These are phyloP conservation scores for Pilasporangium apinafurcum DNA, from an alignment of 352 stramenopile genomes.

Conservation along the genomic window DNA sequence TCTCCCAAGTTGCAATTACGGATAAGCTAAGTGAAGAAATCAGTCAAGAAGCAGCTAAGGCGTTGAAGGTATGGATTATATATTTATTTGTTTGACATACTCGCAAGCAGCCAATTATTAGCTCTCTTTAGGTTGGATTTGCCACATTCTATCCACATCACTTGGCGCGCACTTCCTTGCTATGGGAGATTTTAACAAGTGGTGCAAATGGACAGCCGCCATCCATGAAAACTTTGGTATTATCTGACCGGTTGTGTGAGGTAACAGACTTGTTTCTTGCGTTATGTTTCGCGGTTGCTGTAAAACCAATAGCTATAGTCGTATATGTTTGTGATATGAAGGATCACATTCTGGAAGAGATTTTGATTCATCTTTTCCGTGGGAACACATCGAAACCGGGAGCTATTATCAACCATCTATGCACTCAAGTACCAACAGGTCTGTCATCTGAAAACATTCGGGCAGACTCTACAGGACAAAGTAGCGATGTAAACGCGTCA, in stretches of 20 bases:
- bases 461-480: background rate
- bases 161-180: constrained; percentile 3
- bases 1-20: too few species aligned
- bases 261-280: background rate
- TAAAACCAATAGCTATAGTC: background rate
- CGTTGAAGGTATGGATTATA: constrained; percentile 26
- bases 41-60: constrained; percentile 26
- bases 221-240: constrained; percentile 11
- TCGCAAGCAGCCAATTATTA: background rate
- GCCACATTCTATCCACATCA: constrained; percentile 29
- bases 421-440: background rate
- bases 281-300: background rate
- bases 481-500: background rate
- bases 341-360: constrained; percentile 15
- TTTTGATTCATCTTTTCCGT: constrained; percentile 11
- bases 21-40: too few species aligned
- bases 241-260: constrained; percentile 19
- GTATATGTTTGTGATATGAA: background rate
- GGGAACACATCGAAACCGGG: too few species aligned
- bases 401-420: too few species aligned
- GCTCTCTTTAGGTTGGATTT: constrained; percentile 37
- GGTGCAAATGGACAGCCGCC: background rate
- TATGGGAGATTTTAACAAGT: constrained; percentile 14
- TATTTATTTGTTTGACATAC: background rate
- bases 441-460: background rate